Base-by-base conservation (phyloP, 2,329 filamentous ascomycete species). In the Orbilia blumenaviensis region DNA sequence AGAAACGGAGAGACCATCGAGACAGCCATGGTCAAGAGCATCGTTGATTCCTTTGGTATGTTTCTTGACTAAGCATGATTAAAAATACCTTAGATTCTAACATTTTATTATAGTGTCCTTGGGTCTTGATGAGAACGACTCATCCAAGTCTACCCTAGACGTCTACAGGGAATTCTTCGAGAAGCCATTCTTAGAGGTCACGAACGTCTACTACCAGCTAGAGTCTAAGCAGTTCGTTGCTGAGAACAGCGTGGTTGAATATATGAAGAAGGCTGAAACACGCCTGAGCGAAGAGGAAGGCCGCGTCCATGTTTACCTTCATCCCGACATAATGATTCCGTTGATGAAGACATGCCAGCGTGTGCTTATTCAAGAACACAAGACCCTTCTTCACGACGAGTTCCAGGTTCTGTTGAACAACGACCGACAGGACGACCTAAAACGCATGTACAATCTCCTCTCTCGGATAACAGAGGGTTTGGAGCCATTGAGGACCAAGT, bases 241-340 rank as follows among this genome's bases (percentile, higher is more conserved):
- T 9, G 94, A 98, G 83, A 99, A 99, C 82, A 96, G 92, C 78
- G 93, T 99, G 2, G 94, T 99, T 34, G 95, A 99, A 82, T 99
- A 98, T 84, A 98, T 99, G 95, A 98, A 98, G 86, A 99, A 99
- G 87, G 96, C 95, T 0, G 94, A 98, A 84, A 84, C 89, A 44
- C 90, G 95, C 32, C 84, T 99, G 76, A 89, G 92, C 6, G 95
- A 99, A 83, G 95, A 99, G 83, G 95, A 96, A 84, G 92, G 94
- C 81, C 92, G 95, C 25, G 95, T 99, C 8, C 89, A 89, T 78
- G 89, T 98, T 81, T 99, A 96, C 81, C 87, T 99, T 50, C 93
- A 98, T 81, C 89, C 89, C 36, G 95, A 99, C 83, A 97, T 98
- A 71, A 91, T 92, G 79, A 85, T 89, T 6, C 90, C 90, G 14